Evolutionary conservation across 371 early-diverging fungal species (phyloP).

Genomic region (Mucor sp.): DNA sequence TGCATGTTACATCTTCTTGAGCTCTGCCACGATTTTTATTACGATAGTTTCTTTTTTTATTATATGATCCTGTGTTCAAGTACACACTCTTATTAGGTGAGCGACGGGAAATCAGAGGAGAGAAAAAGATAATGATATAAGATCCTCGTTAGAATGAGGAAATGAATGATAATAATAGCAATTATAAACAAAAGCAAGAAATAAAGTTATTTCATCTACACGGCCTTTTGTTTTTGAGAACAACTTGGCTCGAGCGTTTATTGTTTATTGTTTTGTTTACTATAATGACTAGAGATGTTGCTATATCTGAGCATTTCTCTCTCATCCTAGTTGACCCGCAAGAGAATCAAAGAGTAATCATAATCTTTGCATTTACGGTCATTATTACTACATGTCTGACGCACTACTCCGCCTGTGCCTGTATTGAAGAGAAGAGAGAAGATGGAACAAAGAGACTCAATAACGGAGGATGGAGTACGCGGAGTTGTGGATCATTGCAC

Average conservation of each 20-base stretch:
- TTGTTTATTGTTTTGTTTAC: conserved; percentile 19
- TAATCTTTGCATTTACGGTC: not conserved
- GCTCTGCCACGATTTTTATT: conserved; percentile 21
- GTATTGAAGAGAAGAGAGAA: not conserved
- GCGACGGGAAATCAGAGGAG: conserved; percentile 1
- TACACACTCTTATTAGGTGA: conserved; percentile 2
- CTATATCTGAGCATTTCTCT: not conserved
- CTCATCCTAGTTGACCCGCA: not conserved
- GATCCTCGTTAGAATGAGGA: not conserved
- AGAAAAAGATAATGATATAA: not conserved
- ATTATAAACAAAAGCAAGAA: not conserved
- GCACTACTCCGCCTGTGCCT: conserved; percentile 7
- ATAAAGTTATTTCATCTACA: conserved; percentile 1
- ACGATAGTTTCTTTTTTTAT: conserved; percentile 15
- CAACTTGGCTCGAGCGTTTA: conserved; percentile 20
- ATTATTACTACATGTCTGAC: not conserved
- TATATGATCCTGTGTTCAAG: conserved; percentile 16
- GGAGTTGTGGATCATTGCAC: conserved; percentile 9
- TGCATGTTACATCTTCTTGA: conserved; percentile 22
- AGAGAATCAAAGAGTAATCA: not conserved
- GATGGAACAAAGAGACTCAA: not conserved
- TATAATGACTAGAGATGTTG: conserved; percentile 13
- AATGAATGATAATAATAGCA: not conserved
- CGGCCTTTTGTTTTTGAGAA: not conserved
- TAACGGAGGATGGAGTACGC: conserved; percentile 6